Conservation (phyloP, 2,329 filamentous ascomycete genomes). For the Dothistroma septosporum region DNA sequence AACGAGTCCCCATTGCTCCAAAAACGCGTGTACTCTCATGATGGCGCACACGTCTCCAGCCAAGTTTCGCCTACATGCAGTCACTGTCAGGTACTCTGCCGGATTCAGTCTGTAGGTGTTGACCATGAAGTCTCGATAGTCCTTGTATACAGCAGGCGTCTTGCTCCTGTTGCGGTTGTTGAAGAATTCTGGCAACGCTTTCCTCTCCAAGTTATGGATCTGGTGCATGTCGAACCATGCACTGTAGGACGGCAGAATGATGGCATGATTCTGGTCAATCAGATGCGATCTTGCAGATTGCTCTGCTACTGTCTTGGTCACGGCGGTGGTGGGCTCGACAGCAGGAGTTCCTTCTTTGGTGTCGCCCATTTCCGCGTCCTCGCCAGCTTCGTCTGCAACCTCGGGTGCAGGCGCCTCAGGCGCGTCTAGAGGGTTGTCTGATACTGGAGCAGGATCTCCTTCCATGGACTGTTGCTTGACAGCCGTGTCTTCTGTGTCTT, state of each 20-base stretch:
- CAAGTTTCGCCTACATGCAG: constrained; percentile 88
- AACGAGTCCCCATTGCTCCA: constrained; percentile 98
- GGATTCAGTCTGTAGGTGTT: constrained; percentile 98
- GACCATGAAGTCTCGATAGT: constrained; percentile 99
- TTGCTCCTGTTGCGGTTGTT: constrained; percentile 98
- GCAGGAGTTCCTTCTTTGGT: constrained; percentile 41
- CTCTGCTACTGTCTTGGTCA: constrained; percentile 78
- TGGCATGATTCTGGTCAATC: constrained; percentile 88
- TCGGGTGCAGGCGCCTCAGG: constrained; percentile 35
- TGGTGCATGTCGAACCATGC: constrained; percentile 98
- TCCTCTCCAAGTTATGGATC: constrained; percentile 86
- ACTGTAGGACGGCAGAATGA: constrained; percentile 94
- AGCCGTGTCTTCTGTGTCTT: constrained; percentile 25
- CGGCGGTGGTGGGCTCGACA: constrained; percentile 38
- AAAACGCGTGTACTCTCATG: constrained; percentile 95
- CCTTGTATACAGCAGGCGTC: constrained; percentile 94
- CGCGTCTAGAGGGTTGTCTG: constrained; percentile 39
- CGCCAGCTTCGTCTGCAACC: constrained; percentile 28
- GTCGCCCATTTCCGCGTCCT: constrained; percentile 56
- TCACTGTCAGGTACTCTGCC: constrained; percentile 93
- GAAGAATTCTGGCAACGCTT: constrained; percentile 96
- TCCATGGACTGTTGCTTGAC: constrained; percentile 20
- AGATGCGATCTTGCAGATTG: constrained; percentile 86
- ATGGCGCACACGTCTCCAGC: constrained; percentile 98
- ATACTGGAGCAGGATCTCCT: constrained; percentile 24